Percentiles rank a stretch among this genome's conserved stretches.
Evolutionary conservation across 2,329 filamentous ascomycete species (phyloP).

Genomic region (Fusarium abutilonis): DNA sequence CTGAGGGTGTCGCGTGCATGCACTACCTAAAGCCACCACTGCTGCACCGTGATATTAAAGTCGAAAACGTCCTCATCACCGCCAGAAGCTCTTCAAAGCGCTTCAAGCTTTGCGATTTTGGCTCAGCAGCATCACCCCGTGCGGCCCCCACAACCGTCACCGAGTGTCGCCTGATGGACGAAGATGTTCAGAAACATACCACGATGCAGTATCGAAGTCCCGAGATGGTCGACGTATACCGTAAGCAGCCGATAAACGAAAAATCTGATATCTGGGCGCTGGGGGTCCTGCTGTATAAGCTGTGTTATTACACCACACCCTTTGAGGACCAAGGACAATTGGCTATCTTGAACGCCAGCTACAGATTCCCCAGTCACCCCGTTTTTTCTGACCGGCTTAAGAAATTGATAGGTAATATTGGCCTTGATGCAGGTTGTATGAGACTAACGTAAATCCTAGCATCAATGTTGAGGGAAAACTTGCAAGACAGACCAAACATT

Average conservation of each 20-base stretch:
- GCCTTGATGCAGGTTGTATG: background rate
- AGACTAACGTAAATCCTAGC: conserved; percentile 60
- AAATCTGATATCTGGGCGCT: conserved; percentile 99
- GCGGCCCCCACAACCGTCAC: conserved; percentile 86
- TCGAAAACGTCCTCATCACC: conserved; percentile 96
- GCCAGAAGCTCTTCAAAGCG: conserved; percentile 70
- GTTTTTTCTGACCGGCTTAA: conserved; percentile 90
- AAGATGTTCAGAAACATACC: conserved; percentile 96
- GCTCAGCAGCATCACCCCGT: conserved; percentile 84
- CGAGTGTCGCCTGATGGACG: conserved; percentile 92
- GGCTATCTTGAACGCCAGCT: conserved; percentile 95
- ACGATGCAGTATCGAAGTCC: conserved; percentile 97
- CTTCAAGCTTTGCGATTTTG: conserved; percentile 99
- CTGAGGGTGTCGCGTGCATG: conserved; percentile 97
- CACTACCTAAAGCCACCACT: conserved; percentile 96
- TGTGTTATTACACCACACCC: conserved; percentile 98
- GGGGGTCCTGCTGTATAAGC: conserved; percentile 93
- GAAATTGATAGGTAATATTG: conserved; percentile 78
- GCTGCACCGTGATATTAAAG: conserved; percentile 93
- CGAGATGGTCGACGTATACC: conserved; percentile 98
- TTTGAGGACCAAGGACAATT: conserved; percentile 98
- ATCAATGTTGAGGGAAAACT: conserved; percentile 89
- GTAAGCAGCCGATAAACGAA: conserved; percentile 95
- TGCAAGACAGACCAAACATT: conserved; percentile 83
- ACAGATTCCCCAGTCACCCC: conserved; percentile 89